Base-by-base conservation (phyloP, 305 asterid genomes). In the Fraxinus xanthoxyloides region DNA sequence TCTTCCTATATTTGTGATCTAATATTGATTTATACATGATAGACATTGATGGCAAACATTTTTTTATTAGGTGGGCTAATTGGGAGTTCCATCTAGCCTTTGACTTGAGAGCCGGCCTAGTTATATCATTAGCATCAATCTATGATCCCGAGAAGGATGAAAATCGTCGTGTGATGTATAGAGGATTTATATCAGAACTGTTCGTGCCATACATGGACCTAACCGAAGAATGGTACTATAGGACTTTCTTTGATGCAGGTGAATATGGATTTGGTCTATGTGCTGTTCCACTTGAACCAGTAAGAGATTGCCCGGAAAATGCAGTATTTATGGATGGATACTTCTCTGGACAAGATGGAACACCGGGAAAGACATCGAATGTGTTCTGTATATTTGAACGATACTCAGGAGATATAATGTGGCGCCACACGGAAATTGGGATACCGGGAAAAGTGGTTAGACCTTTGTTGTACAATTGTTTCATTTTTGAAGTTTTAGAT, bases 171-270 rank as follows among this genome's bases (percentile, higher is more conserved):
- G 92, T 92, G 12, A 1, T 90, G 73, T 89, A 90, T 77, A 86
- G 85, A 76, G 92, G 92, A 0, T 87, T 79, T 72, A 2, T 86
- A 6, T 90, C 91, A 0, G 95, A 91, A 79, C 69, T 90, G 19
- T 88, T 87, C 77, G 93, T 90, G 8, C 93, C 93, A 0, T 92
- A 92, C 76, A 88, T 88, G 85, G 93, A 92, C 82, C 28, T 84
- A 1, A 82, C 72, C 4, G 90, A 84, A 38, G 95, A 89, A n/a
- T 90, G 91, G 91, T 88, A 86, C 77, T 85, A 30, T 13, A 79
- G 88, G 72, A 82, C 90, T 2, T 88, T 75, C 79, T 79, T 92
- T 2, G 92, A 92, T 74, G 80, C 82, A 9, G 92, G 92, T 12
- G 93, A 89, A 79, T 90, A 28, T 56, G 92, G 84, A 1, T 48